Percentiles rank a stretch among this genome's conserved stretches.
Conservation (phyloP, 2,329 filamentous ascomycete genomes). For the Aspergillus hortae region DNA sequence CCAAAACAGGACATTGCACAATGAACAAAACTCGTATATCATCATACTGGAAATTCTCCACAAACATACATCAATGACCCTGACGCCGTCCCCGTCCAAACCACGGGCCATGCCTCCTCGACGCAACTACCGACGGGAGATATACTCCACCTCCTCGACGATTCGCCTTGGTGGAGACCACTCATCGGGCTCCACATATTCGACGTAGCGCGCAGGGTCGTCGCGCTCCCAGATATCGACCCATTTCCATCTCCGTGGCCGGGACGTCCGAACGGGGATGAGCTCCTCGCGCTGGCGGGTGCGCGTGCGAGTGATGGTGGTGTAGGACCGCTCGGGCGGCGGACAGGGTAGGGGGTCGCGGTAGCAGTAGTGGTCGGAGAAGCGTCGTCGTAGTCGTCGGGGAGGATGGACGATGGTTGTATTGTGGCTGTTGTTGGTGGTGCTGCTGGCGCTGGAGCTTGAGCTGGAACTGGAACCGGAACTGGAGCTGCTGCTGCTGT, state of each 20-base stretch:
- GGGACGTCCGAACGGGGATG: not conserved
- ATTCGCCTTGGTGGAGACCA: conserved; percentile 4
- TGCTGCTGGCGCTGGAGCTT: not conserved
- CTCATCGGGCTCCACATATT: conserved; percentile 12
- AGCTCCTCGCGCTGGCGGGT: conserved; percentile 10
- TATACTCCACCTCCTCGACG: conserved; percentile 15
- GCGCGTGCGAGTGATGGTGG: conserved; percentile 10
- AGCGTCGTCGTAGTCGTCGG: not conserved
- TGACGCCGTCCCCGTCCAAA: not conserved
- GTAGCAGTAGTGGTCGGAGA: not conserved
- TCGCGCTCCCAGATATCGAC: conserved; percentile 1
- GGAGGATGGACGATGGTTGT: conserved; percentile 1
- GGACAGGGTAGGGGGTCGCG: not conserved
- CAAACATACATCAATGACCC: not conserved
- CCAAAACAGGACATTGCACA: too few relatives aligned
- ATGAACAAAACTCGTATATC: too few relatives aligned
- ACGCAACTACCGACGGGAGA: conserved; percentile 7
- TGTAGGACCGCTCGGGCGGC: conserved; percentile 12
- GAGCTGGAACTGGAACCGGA: not conserved
- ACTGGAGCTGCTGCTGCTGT: not conserved
- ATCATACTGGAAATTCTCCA: too few relatives aligned
- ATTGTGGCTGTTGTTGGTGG: conserved; percentile 4
- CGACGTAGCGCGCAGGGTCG: conserved; percentile 7
- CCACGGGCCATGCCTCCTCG: too few relatives aligned
- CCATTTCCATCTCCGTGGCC: not conserved